Conservation (phyloP, 2,329 filamentous ascomycete genomes). For the Trichothecium roseum region DNA sequence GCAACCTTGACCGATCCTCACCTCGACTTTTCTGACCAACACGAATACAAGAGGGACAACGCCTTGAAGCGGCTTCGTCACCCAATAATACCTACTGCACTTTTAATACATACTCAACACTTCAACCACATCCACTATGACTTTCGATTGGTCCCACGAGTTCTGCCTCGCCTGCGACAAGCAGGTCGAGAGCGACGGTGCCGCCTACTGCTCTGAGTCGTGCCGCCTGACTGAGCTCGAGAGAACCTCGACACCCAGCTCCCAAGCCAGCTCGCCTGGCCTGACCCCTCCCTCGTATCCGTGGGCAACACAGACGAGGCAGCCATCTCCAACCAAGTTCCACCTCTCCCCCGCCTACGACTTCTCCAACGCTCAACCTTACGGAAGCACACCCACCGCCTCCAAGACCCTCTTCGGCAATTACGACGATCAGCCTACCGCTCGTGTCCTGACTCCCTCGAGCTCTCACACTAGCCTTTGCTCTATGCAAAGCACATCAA, state of each 20-base stretch:
- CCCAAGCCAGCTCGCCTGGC: constrained; percentile 47
- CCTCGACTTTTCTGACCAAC: not conserved
- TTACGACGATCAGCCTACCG: constrained; percentile 8
- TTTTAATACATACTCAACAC: constrained; percentile 12
- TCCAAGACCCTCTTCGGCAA: constrained; percentile 18
- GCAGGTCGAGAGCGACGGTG: constrained; percentile 60
- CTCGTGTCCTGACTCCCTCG: constrained; percentile 51
- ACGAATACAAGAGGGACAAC: not conserved
- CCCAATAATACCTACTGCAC: not conserved
- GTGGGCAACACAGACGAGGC: constrained; percentile 16
- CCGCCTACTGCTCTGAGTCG: constrained; percentile 84
- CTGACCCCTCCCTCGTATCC: constrained; percentile 40
- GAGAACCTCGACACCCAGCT: constrained; percentile 49
- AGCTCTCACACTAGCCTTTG: constrained; percentile 78
- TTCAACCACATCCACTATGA: constrained; percentile 29
- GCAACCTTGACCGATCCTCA: not conserved
- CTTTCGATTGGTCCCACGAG: constrained; percentile 70
- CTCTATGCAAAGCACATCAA: constrained; percentile 59
- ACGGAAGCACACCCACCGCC: constrained; percentile 37
- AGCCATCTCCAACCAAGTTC: constrained; percentile 34
- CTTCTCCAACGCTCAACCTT: constrained; percentile 55
- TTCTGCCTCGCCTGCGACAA: constrained; percentile 93
- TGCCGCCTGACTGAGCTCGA: constrained; percentile 85
- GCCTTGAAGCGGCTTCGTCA: not conserved
- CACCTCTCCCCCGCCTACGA: constrained; percentile 67